Base-by-base conservation (phyloP, 768 basidiomycete genomes). In the Psilocybe tampanensis region DNA sequence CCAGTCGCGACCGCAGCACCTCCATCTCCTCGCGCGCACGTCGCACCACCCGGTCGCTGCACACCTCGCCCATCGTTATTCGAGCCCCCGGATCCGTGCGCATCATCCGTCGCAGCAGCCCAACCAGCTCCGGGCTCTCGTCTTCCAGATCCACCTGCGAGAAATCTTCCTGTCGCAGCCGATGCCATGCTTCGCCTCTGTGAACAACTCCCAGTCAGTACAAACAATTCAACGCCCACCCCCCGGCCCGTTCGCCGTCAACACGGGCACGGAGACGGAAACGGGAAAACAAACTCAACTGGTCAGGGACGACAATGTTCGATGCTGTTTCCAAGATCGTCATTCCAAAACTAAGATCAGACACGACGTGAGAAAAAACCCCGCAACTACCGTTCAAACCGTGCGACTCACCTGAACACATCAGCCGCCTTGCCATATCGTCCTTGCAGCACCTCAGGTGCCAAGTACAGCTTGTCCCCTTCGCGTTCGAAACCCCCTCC, bases 301-400 rank as follows among this genome's bases (percentile, higher is more conserved):
- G 95, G 76, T 95, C 94, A 73, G 97, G 97, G 44, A 99, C 93
- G 50, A 97, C 85, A 66, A 98, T 94, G 69, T 99, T 99, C 60
- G 93, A 85, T 51, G 95, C 91, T 53, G 93, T 89, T 80, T 99
- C 97, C 52, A 99, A 83, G 75, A 98, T 86, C 60, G 92, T 91
- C 83, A 98, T 92, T 54, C 97, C 97, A 69, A 99, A 83, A 75
- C 95, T 95, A 69, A 52, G 65, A 59, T 64, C 58, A 55, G 67
- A 64, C 43, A 60, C 66, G 70, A 73, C 74, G 72, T 83, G 75
- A 82, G 77, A 76, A 73, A 55, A 64, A 26, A 60, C 26, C 53
- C 47, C 54, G 52, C 57, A 58, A 60, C 52, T 51, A 62, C 70
- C 74, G 70, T 58, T 65, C 51, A 44, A 72, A 74, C 68, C 71